A percentile compares a stretch with the other conserved stretches of the same genome.
Conservation (phyloP, 192 early-diverging fungal genomes). For the Lunasporangiospora selenospora region DNA sequence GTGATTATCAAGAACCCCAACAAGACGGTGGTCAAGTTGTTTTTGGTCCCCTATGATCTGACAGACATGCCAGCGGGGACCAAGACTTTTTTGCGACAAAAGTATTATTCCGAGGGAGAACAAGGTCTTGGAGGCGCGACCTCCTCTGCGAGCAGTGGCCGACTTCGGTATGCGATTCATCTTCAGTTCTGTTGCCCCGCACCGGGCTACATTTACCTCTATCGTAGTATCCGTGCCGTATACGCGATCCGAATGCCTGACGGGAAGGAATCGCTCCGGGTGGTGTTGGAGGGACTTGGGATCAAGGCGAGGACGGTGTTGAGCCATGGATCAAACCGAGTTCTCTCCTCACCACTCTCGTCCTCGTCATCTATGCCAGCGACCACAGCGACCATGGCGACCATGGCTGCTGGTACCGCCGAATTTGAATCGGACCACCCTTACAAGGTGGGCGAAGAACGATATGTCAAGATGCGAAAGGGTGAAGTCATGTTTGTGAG, state of each 20-base stretch:
- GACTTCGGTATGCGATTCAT: conserved; percentile 79
- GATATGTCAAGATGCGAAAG: conserved; percentile 42
- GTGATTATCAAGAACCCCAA: conserved; percentile 84
- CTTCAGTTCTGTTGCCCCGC: conserved; percentile 69
- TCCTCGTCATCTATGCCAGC: too few relatives aligned
- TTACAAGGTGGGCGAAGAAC: conserved; percentile 13
- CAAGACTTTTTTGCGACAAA: conserved; percentile 86
- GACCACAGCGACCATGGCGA: too few relatives aligned
- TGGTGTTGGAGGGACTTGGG: conserved; percentile 67
- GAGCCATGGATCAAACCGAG: conserved; percentile 2
- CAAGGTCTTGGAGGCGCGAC: conserved; percentile 17
- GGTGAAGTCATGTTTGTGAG: conserved; percentile 28
- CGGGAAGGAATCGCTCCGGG: conserved; percentile 66
- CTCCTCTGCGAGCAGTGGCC: conserved; percentile 16
- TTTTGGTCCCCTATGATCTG: conserved; percentile 82
- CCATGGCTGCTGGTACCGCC: too few relatives aligned
- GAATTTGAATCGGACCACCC: background rate
- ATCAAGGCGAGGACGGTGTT: conserved; percentile 54
- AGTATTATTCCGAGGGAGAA: conserved; percentile 63
- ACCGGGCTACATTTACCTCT: conserved; percentile 66
- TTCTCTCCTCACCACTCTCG: too few relatives aligned
- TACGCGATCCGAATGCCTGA: conserved; percentile 73
- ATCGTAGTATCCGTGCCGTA: conserved; percentile 72
- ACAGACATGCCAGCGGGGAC: conserved; percentile 70
- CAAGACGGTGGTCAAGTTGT: conserved; percentile 80